These are phyloP conservation scores for Salvia miltiorrhiza DNA, from an alignment of 257 asterid species.

Conservation along the genomic window DNA sequence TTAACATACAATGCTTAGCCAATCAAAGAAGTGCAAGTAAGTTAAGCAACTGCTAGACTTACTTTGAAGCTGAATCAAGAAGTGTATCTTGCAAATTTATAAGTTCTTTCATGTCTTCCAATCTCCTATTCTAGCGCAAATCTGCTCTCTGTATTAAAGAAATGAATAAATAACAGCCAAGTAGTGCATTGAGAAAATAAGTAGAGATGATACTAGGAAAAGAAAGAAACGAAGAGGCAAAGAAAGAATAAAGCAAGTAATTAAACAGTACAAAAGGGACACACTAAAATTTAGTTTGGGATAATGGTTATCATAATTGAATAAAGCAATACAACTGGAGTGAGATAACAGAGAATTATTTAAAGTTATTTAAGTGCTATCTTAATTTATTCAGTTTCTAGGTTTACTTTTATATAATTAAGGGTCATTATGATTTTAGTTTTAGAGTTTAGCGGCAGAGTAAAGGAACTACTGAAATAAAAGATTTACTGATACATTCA, in stretches of 20 bases:
- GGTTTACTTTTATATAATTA: neutral
- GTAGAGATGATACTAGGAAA: neutral
- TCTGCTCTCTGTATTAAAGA: slow-evolving; percentile 70
- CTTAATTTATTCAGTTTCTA: neutral
- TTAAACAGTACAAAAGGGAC: neutral
- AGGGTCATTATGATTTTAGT: neutral
- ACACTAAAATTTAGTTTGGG: neutral
- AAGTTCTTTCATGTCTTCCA: slow-evolving; percentile 88
- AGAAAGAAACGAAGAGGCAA: no score
- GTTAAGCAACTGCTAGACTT: slow-evolving; percentile 29
- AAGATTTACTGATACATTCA: neutral
- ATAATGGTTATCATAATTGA: neutral
- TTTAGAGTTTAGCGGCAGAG: neutral
- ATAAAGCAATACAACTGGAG: neutral
- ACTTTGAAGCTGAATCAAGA: slow-evolving; percentile 86
- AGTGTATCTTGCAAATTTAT: slow-evolving; percentile 71
- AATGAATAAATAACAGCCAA: slow-evolving; percentile 16
- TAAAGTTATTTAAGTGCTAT: neutral
- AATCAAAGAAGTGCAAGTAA: neutral
- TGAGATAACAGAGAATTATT: neutral
- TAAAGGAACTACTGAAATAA: neutral
- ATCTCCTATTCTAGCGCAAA: slow-evolving; percentile 85
- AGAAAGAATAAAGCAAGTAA: neutral
- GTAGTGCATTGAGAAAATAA: neutral
- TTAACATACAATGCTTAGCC: neutral